Base-by-base conservation (phyloP, 345 rosid species). In the Eutrema heterophyllum region DNA sequence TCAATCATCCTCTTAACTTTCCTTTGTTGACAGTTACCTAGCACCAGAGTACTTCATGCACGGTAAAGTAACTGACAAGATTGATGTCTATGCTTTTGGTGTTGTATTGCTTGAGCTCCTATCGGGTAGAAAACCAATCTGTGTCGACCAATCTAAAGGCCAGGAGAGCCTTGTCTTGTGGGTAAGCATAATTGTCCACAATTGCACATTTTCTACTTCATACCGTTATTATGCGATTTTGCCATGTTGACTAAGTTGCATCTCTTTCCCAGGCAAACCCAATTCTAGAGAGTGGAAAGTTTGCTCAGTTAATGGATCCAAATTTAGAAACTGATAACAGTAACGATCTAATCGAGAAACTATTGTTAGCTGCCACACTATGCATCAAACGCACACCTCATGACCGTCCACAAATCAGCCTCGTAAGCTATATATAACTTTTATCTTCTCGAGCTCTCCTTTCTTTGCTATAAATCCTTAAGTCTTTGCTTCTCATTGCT, bases 21-120 rank as follows among this genome's bases (percentile, higher is more conserved):
- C 30, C 26, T 53, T 68, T 18, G 77, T 8, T 78, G 62, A 73
- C 88, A 95, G 99, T 72, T 95, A 95, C 80, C 79, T 95, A 87
- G 99, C 99, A 78, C 99, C 99, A 24, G 99, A 95, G 76, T 95
- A 92, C 80, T 87, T 95, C 74, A 84, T 87, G 96, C 87, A 92
- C 24, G 99, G 99, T 43, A 90, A 84, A 84, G 87, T 95, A 77
- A 92, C 90, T 33, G 92, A 95, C 83, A 92, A 85, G 83, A 82
- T 92, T 32, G 99, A 95, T 83, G 98, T 95, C 35, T 95, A 90
- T 79, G 97, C 99, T 45, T 87, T 85, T 78, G 99, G 99, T 53
- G 93, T 95, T 64, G 96, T 95, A 71, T 84, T 92, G 46, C 93
- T 95, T 40, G 99, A 95, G 85, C 97, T 95, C 63, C 84, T 95